Conservation (phyloP, 2,329 filamentous ascomycete genomes). For the Myotisia sp. region DNA sequence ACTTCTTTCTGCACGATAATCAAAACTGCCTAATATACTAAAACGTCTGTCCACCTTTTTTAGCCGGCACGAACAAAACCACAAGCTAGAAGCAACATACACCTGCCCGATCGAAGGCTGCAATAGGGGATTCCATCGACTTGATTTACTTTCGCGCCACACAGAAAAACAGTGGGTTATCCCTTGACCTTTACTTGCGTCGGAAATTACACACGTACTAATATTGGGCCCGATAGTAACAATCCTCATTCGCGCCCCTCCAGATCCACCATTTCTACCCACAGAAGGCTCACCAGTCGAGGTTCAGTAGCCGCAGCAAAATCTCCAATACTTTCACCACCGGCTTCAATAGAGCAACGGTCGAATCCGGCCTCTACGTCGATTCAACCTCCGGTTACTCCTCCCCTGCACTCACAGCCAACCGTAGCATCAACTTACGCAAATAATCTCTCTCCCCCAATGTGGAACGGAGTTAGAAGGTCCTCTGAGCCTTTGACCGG, state of each 20-base stretch:
- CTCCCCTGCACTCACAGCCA: conserved; percentile 3
- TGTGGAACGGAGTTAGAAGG: conserved; percentile 26
- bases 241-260: conserved; percentile 2
- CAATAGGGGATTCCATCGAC: conserved; percentile 35
- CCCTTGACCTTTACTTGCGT: neutral
- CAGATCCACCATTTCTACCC: conserved; percentile 6
- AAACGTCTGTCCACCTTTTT: conserved; percentile 4
- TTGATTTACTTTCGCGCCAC: conserved; percentile 34
- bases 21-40: neutral
- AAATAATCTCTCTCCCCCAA: conserved; percentile 13
- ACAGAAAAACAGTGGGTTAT: conserved; percentile 36
- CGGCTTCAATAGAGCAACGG: neutral
- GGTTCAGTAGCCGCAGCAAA: conserved; percentile 6
- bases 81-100: conserved; percentile 35
- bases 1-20: neutral
- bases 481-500: conserved; percentile 19
- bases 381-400: conserved; percentile 4
- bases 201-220: neutral
- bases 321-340: conserved; percentile 1
- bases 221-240: conserved; percentile 1
- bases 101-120: conserved; percentile 31
- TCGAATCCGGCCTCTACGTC: neutral
- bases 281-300: conserved; percentile 8
- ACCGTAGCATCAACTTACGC: neutral
- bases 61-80: conserved; percentile 37